Evolutionary conservation across 306 rosid species (phyloP).

Genomic region (Malus sieversii): DNA sequence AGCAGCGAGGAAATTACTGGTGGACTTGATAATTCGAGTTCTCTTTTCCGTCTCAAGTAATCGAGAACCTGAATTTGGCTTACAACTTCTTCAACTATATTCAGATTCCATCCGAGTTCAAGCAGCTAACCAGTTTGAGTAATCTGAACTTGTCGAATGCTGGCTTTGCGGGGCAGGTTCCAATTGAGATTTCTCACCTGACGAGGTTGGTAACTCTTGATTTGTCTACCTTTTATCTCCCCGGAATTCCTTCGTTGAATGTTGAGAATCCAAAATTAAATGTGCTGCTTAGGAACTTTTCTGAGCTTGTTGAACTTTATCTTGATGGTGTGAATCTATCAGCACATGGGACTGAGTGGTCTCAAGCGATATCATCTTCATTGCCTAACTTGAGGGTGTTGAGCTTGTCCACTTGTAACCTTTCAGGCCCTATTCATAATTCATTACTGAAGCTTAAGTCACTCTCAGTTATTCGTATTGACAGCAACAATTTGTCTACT

Average conservation of each 20-base stretch:
- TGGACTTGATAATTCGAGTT: slow-evolving; percentile 8
- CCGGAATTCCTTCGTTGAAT: not conserved
- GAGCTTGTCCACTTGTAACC: slow-evolving; percentile 10
- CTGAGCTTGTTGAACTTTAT: slow-evolving; percentile 22
- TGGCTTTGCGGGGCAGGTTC: slow-evolving; percentile 19
- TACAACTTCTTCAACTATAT: slow-evolving; percentile 1
- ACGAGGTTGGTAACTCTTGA: slow-evolving; percentile 25
- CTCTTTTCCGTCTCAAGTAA: not conserved
- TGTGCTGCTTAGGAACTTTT: slow-evolving; percentile 15
- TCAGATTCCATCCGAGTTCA: slow-evolving; percentile 15
- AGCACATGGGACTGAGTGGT: slow-evolving; percentile 38
- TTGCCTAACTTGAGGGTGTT: slow-evolving; percentile 10
- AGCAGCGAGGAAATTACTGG: not conserved
- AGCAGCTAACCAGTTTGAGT: not conserved
- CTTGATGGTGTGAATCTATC: slow-evolving; percentile 44
- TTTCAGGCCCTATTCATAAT: not conserved
- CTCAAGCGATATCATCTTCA: slow-evolving; percentile 19
- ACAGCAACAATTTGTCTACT: not conserved
- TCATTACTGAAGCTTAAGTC: slow-evolving; percentile 10
- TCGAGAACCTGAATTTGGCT: not conserved
- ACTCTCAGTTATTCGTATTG: slow-evolving; percentile 19
- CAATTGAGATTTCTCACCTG: slow-evolving; percentile 10
- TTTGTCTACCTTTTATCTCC: not conserved
- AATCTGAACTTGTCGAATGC: slow-evolving; percentile 19
- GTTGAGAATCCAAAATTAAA: slow-evolving; percentile 17